Evolutionary conservation across 1,139 yeast species (phyloP), one percentile per base, ranked within the genome.

Genomic region (Taiozyma sp.): DNA sequence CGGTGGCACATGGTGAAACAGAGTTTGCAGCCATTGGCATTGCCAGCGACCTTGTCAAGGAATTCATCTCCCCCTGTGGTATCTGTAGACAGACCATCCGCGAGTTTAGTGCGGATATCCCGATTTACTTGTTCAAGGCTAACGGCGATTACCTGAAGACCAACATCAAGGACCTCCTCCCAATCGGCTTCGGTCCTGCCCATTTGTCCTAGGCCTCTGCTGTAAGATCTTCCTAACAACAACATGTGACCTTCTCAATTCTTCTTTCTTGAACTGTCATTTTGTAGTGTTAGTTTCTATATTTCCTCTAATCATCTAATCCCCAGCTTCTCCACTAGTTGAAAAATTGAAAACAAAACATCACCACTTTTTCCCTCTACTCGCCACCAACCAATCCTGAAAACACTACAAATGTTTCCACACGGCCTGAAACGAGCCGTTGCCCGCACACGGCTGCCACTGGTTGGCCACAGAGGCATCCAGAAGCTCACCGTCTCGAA

Each of bases 41-140:
- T 28, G 73, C 88, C 5, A 79, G 90, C 34, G 93, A 87, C 62
- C 67, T 79, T 27, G 71, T 70, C 0, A 76, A 75, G 1, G 63
- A 58, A 13, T 76, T 84, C 28, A 83, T 88, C 19, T 76, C 92
- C 10, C 99, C 99, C 0, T 93, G 99, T 67, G 99, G 99, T 4
- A 85, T 93, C 44, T 93, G 99, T 63, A 76, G 99, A 52, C 99
- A 93, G 66, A 80, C 87, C 54, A 81, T 91, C 40, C 73, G 96
- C 34, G 97, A 91, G 66, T 91, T 90, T 67, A 79, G 71, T 1
- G 65, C 65, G 4, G 68, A 74, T 3, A 65, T 81, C 24, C 83
- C 84, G 0, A 67, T 88, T 2, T 77, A 76, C 59, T 83, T 89
- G 91, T 83, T 81, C 60, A 76, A 79, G 48, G 67, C 65, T 2